phyloP scores from a whole-genome alignment of 2,329 filamentous ascomycete genomes.

The Fusarium nanum region DNA sequence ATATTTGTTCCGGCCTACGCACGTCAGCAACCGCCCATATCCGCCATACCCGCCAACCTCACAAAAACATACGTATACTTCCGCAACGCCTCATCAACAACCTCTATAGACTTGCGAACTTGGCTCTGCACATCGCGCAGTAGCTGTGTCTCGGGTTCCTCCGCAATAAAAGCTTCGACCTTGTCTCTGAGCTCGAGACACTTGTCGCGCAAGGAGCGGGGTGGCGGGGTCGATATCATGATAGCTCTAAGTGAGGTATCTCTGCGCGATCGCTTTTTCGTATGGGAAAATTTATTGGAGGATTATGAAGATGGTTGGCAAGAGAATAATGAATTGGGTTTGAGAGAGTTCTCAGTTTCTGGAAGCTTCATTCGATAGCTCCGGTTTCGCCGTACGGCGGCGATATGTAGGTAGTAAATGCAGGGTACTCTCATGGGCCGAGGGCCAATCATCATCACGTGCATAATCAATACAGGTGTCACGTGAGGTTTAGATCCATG shows the following conservation, averaged over 20 bases:
- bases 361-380: constrained; percentile 22
- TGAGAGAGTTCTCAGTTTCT: constrained; percentile 5
- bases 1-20: constrained; percentile 78
- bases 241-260: constrained; percentile 3
- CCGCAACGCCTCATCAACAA: constrained; percentile 80
- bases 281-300: too few species aligned
- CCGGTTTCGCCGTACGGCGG: constrained; percentile 34
- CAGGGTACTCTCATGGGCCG: constrained; percentile 13
- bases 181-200: constrained; percentile 67
- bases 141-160: constrained; percentile 65
- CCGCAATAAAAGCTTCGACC: constrained; percentile 73
- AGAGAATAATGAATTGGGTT: background rate
- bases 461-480: background rate
- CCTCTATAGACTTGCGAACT: constrained; percentile 75
- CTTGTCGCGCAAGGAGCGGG: constrained; percentile 53
- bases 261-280: background rate
- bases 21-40: constrained; percentile 19
- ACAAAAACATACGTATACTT: constrained; percentile 71
- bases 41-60: background rate
- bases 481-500: background rate
- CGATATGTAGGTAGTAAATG: constrained; percentile 23
- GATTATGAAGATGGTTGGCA: background rate
- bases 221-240: constrained; percentile 41
- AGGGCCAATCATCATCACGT: constrained; percentile 13
- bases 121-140: constrained; percentile 77